A percentile compares a stretch with the other conserved stretches of the same genome.
phyloP scores from a whole-genome alignment of 805 yeast species.

The Debaryomyces tyrocola region DNA sequence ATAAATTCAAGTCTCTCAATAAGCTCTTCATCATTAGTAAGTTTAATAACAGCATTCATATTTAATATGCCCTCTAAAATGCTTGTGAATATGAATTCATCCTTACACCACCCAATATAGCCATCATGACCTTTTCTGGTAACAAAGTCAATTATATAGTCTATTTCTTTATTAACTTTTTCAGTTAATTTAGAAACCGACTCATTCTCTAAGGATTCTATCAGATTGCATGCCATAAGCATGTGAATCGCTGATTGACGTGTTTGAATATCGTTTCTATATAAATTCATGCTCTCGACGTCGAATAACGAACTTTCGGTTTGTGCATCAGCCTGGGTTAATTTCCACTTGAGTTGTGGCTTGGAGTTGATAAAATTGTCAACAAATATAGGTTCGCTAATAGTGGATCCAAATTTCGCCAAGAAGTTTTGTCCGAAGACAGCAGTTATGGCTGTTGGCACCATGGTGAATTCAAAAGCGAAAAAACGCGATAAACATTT shows the following conservation, averaged over 20 bases:
- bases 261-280: slow-evolving; percentile 44
- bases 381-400: neutral
- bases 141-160: slow-evolving; percentile 1
- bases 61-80: slow-evolving; percentile 5
- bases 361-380: neutral
- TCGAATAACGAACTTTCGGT: slow-evolving; percentile 52
- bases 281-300: slow-evolving; percentile 67
- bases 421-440: neutral
- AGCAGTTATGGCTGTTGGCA: neutral
- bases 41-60: neutral
- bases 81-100: slow-evolving; percentile 7
- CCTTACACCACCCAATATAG: slow-evolving; percentile 15
- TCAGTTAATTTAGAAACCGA: neutral
- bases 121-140: slow-evolving; percentile 9
- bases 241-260: neutral
- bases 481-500: slow-evolving; percentile 34
- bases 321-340: neutral
- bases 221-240: neutral
- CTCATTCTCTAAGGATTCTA: neutral
- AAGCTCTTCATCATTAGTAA: neutral
- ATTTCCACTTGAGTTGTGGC: neutral
- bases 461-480: slow-evolving; percentile 7
- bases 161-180: slow-evolving; percentile 1
- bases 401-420: neutral
- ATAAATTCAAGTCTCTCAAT: neutral